Base-by-base conservation (phyloP, 768 basidiomycete genomes). In the Asterophora parasitica region DNA sequence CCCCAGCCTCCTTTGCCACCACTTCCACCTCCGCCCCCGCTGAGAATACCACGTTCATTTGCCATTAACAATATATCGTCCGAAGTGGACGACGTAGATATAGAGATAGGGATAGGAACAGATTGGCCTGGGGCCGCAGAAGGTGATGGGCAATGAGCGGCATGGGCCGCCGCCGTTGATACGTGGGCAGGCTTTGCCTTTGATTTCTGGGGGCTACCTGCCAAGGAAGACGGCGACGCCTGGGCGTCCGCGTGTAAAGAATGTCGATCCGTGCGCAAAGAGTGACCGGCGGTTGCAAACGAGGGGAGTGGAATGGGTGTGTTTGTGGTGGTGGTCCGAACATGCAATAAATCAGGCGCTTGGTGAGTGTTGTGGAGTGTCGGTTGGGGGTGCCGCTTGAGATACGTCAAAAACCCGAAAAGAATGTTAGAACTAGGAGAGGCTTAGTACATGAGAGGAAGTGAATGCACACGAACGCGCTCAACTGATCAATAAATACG, bases 371-470 rank as follows among this genome's bases (percentile, higher is more conserved):
- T 19, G 36, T 26, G 38, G 30, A 36, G 42, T 26, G 39, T 39
- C 33, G 39, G 49, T 44, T 4, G 58, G 32, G 72, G 67, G 52
- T 78, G 72, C 46, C 75, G 79, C 61, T 80, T 82, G 43, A 86
- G 64, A 63, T 85, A 80, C 23, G 74, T 78, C n/a, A 92, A 62
- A 46, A 92, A 76, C 28, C 90, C 90, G 51, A 93, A 83, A 38
- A 92, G 77, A 52, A 93, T 92, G 61, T 93, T 93, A 12, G 90
- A 92, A 55, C 90, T 92, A 70, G 63, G 51, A 74, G 68, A 57
- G 70, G 64, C 52, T 62, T 47, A 17, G 53, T 60, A 17, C 52
- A 32, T 39, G 23, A 32, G 5, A 27, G 51, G n/a, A 11, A 16
- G 32, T 41, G 12, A 20, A 34, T 12, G 19, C 33, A 54, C 43